A percentile compares a stretch with the other conserved stretches of the same genome.
These are phyloP conservation scores for Sporothrix brunneoviolacea DNA, from an alignment of 2,329 filamentous ascomycete genomes.

Conservation along the genomic window DNA sequence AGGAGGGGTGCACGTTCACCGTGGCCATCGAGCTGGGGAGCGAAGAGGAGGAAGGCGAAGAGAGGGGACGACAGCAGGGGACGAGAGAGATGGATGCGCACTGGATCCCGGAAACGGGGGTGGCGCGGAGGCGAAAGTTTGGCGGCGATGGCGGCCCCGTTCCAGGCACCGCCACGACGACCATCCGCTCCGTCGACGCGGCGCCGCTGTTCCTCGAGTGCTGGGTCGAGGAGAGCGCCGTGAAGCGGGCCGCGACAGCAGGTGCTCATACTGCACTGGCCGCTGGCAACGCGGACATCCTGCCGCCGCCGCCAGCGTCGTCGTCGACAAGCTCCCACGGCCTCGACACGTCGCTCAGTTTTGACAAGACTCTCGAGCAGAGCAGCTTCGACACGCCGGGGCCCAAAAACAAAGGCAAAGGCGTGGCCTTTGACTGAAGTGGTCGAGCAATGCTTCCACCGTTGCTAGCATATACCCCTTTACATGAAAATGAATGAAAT, in stretches of 20 bases:
- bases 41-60: background rate
- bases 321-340: too few species aligned
- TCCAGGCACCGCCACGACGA: conserved; percentile 38
- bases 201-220: conserved; percentile 59
- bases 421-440: too few species aligned
- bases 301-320: background rate
- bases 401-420: too few species aligned
- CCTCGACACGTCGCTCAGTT: too few species aligned
- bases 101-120: conserved; percentile 7
- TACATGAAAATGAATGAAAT: too few species aligned
- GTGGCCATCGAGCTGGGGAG: conserved; percentile 62
- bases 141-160: conserved; percentile 11
- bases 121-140: conserved; percentile 2
- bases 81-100: background rate
- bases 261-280: background rate
- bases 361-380: too few species aligned
- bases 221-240: conserved; percentile 54
- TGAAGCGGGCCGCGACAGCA: conserved; percentile 1
- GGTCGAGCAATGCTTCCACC: too few species aligned
- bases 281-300: background rate
- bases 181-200: conserved; percentile 48
- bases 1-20: conserved; percentile 70
- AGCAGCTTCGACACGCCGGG: too few species aligned
- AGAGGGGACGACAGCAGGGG: background rate
- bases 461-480: too few species aligned